Evolutionary conservation across 352 stramenopile genomes (phyloP).

Genomic region (Bremia lactucae): DNA sequence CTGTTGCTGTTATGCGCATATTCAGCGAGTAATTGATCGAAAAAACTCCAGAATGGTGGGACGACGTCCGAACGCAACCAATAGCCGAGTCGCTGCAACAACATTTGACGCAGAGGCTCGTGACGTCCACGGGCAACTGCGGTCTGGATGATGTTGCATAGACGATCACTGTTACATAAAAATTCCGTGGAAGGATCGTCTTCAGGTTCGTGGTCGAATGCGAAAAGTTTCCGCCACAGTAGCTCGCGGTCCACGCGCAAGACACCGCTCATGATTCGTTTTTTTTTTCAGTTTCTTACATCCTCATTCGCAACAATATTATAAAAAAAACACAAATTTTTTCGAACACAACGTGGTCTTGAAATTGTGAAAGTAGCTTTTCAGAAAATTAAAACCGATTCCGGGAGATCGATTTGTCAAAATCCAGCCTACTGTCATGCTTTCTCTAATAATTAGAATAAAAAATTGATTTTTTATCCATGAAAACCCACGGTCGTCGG

Average conservation of each 20-base stretch:
- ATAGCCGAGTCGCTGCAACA: slow-evolving; percentile 48
- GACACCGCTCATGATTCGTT: no score
- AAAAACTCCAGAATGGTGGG: slow-evolving; percentile 56
- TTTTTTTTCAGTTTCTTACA: no score
- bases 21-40: slow-evolving; percentile 18
- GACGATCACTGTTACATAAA: slow-evolving; percentile 11
- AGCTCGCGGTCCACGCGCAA: slow-evolving; percentile 49
- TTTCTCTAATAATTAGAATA: neutral
- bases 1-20: slow-evolving; percentile 6
- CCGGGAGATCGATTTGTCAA: no score
- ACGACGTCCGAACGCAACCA: slow-evolving; percentile 56
- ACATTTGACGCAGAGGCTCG: slow-evolving; percentile 42
- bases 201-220: slow-evolving; percentile 28
- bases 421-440: no score
- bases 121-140: slow-evolving; percentile 22
- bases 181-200: slow-evolving; percentile 1
- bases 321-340: no score
- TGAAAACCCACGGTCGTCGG: slow-evolving; percentile 9
- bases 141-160: slow-evolving; percentile 26
- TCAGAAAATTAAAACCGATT: no score
- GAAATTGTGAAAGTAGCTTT: no score
- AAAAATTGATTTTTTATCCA: slow-evolving; percentile 1
- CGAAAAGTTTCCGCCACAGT: slow-evolving; percentile 63
- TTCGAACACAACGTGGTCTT: no score
- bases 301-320: no score